Conservation (phyloP, 352 stramenopile genomes). For the Elongisporangium senticosum region DNA sequence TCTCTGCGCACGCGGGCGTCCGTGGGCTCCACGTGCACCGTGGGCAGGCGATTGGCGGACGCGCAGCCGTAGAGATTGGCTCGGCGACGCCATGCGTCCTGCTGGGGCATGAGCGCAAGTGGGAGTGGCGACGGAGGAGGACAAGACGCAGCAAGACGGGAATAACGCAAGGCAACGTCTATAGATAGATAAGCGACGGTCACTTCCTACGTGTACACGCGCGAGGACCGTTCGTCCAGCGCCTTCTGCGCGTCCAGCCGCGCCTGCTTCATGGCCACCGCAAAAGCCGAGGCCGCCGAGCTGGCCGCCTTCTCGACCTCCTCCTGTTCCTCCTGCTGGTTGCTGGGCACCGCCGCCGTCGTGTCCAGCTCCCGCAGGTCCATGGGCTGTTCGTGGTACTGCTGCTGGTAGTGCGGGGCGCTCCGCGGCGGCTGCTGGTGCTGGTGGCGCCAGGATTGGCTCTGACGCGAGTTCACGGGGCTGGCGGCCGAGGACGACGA, state of each 20-base stretch:
- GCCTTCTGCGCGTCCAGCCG: slow-evolving; percentile 64
- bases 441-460: not conserved
- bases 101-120: slow-evolving; percentile 8
- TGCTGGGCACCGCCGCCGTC: slow-evolving; percentile 9
- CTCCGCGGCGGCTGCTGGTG: slow-evolving; percentile 3
- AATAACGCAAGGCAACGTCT: not conserved
- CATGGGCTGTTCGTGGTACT: slow-evolving; percentile 22
- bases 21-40: slow-evolving; percentile 20
- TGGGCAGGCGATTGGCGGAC: slow-evolving; percentile 24
- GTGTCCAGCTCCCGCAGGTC: slow-evolving; percentile 8
- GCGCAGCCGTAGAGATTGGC: slow-evolving; percentile 34
- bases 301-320: slow-evolving; percentile 27
- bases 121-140: not conserved
- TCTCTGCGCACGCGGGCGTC: slow-evolving; percentile 45
- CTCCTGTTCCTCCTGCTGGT: slow-evolving; percentile 7
- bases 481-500: not conserved
- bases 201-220: slow-evolving; percentile 12
- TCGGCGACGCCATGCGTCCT: slow-evolving; percentile 26
- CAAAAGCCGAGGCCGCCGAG: slow-evolving; percentile 59
- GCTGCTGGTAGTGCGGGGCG: slow-evolving; percentile 21
- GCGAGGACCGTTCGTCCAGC: slow-evolving; percentile 40
- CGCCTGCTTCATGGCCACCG: slow-evolving; percentile 73
- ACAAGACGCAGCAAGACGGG: not conserved
- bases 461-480: not conserved
- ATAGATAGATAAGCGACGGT: slow-evolving; percentile 4